Percentiles rank a stretch among this genome's conserved stretches.
phyloP scores from a whole-genome alignment of 768 basidiomycete genomes.

The Pleurotus cornucopiae region DNA sequence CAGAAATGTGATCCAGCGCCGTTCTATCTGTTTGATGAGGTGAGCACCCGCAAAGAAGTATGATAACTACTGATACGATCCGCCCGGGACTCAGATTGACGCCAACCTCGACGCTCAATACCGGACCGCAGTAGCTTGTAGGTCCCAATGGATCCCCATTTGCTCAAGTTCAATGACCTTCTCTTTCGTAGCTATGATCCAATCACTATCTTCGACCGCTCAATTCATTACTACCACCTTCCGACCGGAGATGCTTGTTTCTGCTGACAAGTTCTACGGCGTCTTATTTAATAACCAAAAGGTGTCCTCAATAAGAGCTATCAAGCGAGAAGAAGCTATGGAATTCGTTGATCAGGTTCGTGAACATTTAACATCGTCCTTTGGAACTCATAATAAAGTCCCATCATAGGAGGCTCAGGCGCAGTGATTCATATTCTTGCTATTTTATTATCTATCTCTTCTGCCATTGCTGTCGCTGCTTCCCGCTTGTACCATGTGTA shows the following conservation, averaged over 20 bases:
- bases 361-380: conserved; percentile 6
- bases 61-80: too few relatives aligned
- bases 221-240: conserved; percentile 99
- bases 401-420: conserved; percentile 18
- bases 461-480: neutral
- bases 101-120: conserved; percentile 98
- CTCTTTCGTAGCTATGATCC: conserved; percentile 76
- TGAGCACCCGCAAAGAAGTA: conserved; percentile 16
- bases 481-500: too few relatives aligned
- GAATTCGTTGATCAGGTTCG: conserved; percentile 89
- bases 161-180: neutral
- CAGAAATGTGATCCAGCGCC: conserved; percentile 99
- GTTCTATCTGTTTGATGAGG: conserved; percentile 99
- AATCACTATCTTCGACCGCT: conserved; percentile 78
- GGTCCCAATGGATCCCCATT: conserved; percentile 20
- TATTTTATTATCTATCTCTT: neutral
- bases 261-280: conserved; percentile 96
- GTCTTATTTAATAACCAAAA: conserved; percentile 96
- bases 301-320: conserved; percentile 83
- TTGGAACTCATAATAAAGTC: neutral
- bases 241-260: conserved; percentile 93
- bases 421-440: conserved; percentile 8
- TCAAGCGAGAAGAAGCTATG: conserved; percentile 87
- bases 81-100: conserved; percentile 61
- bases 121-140: conserved; percentile 92